Evolutionary conservation across 2,329 filamentous ascomycete genomes (phyloP).

Genomic region (Ophiosphaerella korrae): DNA sequence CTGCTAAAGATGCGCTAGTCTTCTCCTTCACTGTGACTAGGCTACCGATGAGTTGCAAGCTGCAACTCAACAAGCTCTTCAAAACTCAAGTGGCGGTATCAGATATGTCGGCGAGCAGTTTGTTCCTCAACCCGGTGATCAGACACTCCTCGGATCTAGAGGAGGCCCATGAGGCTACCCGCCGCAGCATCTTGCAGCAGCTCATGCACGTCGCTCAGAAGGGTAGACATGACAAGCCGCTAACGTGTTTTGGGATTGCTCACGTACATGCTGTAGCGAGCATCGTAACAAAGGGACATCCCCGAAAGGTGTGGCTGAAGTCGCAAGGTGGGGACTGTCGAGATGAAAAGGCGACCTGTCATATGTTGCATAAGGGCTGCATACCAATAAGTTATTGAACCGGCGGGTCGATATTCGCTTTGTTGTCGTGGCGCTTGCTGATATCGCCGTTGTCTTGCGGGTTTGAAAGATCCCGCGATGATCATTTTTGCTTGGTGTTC

Average conservation of each 20-base stretch:
- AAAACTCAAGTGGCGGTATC: not conserved
- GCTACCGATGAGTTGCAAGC: not conserved
- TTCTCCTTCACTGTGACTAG: too few relatives aligned
- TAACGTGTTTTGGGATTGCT: slow-evolving; percentile 1
- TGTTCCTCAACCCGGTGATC: not conserved
- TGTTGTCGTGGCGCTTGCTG: too few relatives aligned
- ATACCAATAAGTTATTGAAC: too few relatives aligned
- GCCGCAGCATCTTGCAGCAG: slow-evolving; percentile 6
- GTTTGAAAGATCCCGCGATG: too few relatives aligned
- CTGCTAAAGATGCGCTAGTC: not conserved
- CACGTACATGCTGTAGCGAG: too few relatives aligned
- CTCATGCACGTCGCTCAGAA: slow-evolving; percentile 5
- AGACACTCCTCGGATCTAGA: not conserved
- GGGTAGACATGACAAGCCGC: slow-evolving; percentile 2
- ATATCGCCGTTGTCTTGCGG: too few relatives aligned
- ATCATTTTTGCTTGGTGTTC: too few relatives aligned
- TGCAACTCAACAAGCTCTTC: not conserved
- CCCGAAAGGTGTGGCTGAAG: not conserved
- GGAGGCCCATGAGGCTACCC: slow-evolving; percentile 2
- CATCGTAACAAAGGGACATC: too few relatives aligned
- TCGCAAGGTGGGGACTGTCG: not conserved
- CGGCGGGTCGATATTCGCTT: too few relatives aligned
- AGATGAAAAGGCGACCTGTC: not conserved
- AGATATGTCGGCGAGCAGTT: slow-evolving; percentile 2
- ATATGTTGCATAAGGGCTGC: too few relatives aligned